Base-by-base conservation (phyloP, 73 alveolate species). In the Halteria grandinella region DNA sequence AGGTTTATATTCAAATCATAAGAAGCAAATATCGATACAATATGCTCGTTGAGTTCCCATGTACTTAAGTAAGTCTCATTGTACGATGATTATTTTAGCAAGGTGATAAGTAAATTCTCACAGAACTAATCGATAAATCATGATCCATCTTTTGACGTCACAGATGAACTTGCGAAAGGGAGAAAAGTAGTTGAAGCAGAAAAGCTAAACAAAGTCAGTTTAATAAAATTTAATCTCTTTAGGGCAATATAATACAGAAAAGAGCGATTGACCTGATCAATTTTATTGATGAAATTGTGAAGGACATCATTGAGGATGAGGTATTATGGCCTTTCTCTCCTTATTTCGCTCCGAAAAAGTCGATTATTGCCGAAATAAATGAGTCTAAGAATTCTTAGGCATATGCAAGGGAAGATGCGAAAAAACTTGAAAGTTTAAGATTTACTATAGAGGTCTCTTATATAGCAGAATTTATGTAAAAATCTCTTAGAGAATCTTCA, bases 401-500 rank as follows among this genome's bases (percentile, higher is more conserved):
- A 32, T 39, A 33, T 39, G 31, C 28, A 15, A 17, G 21, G 21
- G 59, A 34, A 10, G 5, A 7, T 4, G 10, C 5, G 20, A 25
- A 20, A 39, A 66, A 66, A 47, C 47, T 60, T n/a, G 69, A 44
- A 66, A 12, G 51, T 5, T 45, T 55, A n/a, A 57, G 88, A 48
- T 77, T 77, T 48, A 45, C 80, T 18, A 48, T 44, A 10, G 88
- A 77, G 63, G 33, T 77, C 0, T 60, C 77, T 1, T 60, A 25
- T 34, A 23, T 77, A 11, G 60, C 66, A 25, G 88, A 77, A 25
- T 17, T 40, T 23, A 28, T 51, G 18, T 59, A 52, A 3, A 63
- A 63, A 23, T 31, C 17, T 8, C 24, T 77, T n/a, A 77, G 63
- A 37, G 59, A 49, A 47, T 7, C 24, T 8, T 59, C 75, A 12